A percentile compares a stretch with the other conserved stretches of the same genome.
Conservation (phyloP, 2,329 filamentous ascomycete genomes). For the Clonostachys rosea region DNA sequence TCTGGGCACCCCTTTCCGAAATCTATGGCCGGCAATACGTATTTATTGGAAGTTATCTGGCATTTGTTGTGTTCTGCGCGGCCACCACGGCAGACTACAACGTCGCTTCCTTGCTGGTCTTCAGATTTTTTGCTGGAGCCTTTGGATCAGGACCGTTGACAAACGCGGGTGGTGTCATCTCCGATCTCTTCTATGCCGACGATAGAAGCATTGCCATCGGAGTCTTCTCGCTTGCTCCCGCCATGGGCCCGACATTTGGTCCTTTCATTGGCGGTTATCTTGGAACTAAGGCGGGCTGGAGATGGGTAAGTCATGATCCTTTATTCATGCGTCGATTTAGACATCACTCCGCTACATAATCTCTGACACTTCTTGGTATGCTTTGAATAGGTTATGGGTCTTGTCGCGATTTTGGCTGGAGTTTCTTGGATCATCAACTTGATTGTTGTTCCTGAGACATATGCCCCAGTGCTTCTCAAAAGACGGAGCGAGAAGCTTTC, state of each 20-base stretch:
- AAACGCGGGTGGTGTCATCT: conserved; percentile 49
- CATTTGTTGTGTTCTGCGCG: conserved; percentile 22
- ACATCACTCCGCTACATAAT: too few species aligned
- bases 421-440: conserved; percentile 41
- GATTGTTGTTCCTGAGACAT: conserved; percentile 46
- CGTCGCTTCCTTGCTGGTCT: conserved; percentile 50
- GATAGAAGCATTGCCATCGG: conserved; percentile 52
- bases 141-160: conserved; percentile 48
- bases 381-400: conserved; percentile 25
- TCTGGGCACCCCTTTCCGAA: conserved; percentile 42
- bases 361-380: too few species aligned
- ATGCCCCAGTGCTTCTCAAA: conserved; percentile 43
- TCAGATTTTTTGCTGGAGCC: conserved; percentile 49
- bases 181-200: conserved; percentile 52
- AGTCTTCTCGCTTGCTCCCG: conserved; percentile 52
- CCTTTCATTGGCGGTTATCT: conserved; percentile 35
- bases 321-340: too few species aligned
- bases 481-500: conserved; percentile 38
- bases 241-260: conserved; percentile 43
- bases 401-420: conserved; percentile 51
- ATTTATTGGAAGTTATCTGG: conserved; percentile 33
- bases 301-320: too few species aligned
- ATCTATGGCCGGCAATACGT: conserved; percentile 46
- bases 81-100: conserved; percentile 20
- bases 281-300: too few species aligned